phyloP scores from a whole-genome alignment of 139 green algal genomes.

The Chlorella sp. region DNA sequence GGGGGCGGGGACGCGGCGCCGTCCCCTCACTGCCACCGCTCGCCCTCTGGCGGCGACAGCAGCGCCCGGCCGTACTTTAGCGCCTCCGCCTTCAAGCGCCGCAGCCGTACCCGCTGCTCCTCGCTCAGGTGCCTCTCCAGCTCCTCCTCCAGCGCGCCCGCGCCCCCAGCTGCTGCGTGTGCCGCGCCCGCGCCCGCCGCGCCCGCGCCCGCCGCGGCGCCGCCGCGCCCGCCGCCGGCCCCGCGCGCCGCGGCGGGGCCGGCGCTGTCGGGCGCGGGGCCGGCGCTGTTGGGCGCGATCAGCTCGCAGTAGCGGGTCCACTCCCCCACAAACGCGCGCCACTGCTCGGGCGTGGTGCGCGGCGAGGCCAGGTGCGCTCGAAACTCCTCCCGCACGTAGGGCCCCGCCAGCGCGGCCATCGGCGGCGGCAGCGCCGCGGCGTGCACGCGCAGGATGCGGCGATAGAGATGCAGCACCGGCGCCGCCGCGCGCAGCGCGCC shows the following conservation, averaged over 20 bases:
- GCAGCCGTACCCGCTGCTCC: slow-evolving; percentile 24
- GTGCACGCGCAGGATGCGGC: slow-evolving; percentile 72
- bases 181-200: not conserved
- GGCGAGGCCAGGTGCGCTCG: slow-evolving; percentile 52
- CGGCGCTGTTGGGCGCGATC: not conserved
- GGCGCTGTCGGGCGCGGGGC: not conserved
- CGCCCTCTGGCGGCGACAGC: no score
- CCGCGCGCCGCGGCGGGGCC: not conserved
- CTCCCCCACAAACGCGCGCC: slow-evolving; percentile 66
- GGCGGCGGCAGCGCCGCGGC: slow-evolving; percentile 58
- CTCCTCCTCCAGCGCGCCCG: slow-evolving; percentile 8
- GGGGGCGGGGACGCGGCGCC: no score
- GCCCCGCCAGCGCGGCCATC: slow-evolving; percentile 71
- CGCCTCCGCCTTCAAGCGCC: slow-evolving; percentile 17
- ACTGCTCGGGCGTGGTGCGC: slow-evolving; percentile 64
- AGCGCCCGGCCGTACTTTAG: no score
- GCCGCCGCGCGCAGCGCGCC: not conserved
- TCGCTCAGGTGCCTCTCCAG: slow-evolving; percentile 10
- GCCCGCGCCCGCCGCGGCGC: not conserved
- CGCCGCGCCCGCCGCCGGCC: not conserved
- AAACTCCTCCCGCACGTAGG: slow-evolving; percentile 72
- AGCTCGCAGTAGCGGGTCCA: slow-evolving; percentile 63
- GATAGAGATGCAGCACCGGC: slow-evolving; percentile 51
- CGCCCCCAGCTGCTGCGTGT: not conserved
- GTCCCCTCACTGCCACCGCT: no score